Conservation (phyloP, 2,329 filamentous ascomycete genomes). For the Colletotrichum abscissum region DNA sequence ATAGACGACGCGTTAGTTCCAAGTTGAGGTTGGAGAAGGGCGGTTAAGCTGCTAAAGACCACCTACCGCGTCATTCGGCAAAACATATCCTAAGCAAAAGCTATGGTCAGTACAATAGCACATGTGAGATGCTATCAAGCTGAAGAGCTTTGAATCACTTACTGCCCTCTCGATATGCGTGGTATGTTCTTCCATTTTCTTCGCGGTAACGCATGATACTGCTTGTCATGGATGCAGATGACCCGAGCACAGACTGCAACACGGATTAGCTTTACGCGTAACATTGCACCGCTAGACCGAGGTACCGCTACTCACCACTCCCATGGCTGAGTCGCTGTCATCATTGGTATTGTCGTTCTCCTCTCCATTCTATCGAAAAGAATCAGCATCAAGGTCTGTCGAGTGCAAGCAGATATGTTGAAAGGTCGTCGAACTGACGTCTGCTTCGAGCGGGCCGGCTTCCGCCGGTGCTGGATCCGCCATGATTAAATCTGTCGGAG, state of each 20-base stretch:
- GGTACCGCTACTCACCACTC: not conserved
- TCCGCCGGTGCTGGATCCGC: constrained; percentile 1
- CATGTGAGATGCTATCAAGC: not conserved
- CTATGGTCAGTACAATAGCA: not conserved
- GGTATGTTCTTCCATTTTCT: constrained; percentile 54
- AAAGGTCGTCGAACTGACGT: not conserved
- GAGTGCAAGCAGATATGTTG: not conserved
- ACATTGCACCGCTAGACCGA: not conserved
- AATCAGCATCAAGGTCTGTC: not conserved
- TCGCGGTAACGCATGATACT: constrained; percentile 51
- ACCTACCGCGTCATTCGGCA: constrained; percentile 41
- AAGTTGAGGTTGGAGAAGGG: not conserved
- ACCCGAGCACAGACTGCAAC: constrained; percentile 34
- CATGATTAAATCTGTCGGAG: not conserved
- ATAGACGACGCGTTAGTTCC: not conserved
- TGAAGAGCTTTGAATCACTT: not conserved
- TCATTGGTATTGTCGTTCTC: not conserved
- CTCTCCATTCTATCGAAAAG: not conserved
- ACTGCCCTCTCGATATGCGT: constrained; percentile 45
- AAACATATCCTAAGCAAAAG: constrained; percentile 37
- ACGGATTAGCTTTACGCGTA: not conserved
- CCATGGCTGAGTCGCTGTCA: constrained; percentile 7
- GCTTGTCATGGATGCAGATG: constrained; percentile 46
- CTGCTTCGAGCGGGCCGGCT: not conserved
- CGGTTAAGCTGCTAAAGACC: not conserved